Evolutionary conservation across 306 rosid species (phyloP).

Genomic region (Oxytropis ochrocephala): DNA sequence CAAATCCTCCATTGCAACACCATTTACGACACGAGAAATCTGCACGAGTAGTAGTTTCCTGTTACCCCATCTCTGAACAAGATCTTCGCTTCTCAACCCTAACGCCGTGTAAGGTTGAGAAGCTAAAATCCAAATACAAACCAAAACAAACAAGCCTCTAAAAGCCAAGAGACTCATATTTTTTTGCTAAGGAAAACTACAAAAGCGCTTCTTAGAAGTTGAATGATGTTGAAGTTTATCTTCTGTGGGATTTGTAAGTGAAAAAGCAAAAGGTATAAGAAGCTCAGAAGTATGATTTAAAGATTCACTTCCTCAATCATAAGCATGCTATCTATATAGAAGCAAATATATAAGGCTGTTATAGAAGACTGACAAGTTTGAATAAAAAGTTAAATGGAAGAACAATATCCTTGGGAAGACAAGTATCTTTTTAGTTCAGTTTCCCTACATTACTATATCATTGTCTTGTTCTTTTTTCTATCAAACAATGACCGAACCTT

Average conservation of each 20-base stretch:
- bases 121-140: conserved; percentile 57
- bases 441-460: conserved; percentile 43
- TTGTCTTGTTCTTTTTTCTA: conserved; percentile 49
- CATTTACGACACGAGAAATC: conserved; percentile 42
- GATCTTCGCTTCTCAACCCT: conserved; percentile 58
- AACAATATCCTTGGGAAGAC: conserved; percentile 83
- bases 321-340: conserved; percentile 47
- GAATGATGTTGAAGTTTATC: conserved; percentile 17
- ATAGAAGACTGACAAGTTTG: conserved; percentile 84
- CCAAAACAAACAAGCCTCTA: conserved; percentile 38
- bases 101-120: conserved; percentile 48
- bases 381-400: conserved; percentile 77
- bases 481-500: conserved; percentile 48
- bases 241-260: conserved; percentile 62
- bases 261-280: conserved; percentile 50
- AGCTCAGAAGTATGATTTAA: conserved; percentile 47
- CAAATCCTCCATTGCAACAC: conserved; percentile 45
- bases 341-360: conserved; percentile 81
- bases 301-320: conserved; percentile 79
- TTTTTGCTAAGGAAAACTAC: conserved; percentile 7
- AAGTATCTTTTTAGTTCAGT: conserved; percentile 64
- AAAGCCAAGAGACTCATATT: conserved; percentile 48
- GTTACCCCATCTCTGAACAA: conserved; percentile 59
- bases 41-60: conserved; percentile 31
- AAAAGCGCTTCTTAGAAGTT: conserved; percentile 18